Evolutionary conservation across 176 grass and related monocot species (phyloP), one percentile per base, ranked within the genome.

Genomic region (Elymus sibiricus): DNA sequence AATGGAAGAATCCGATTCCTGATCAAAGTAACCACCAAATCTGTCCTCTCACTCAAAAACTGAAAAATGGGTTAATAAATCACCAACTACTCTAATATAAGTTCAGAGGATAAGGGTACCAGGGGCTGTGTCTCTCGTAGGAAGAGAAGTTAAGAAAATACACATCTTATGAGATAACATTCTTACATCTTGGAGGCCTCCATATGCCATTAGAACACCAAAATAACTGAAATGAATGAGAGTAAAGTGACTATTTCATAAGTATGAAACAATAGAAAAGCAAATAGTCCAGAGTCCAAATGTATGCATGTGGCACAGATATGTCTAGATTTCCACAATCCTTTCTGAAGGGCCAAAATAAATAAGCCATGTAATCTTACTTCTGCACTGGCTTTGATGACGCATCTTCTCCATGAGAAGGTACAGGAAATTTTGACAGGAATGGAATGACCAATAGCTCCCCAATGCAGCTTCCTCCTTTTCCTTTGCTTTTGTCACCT

Each of bases 121-220:
- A 15, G n/a, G 14, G 24, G 25, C 25, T 74, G 71, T 29, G 25
- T 29, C 71, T 44, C 71, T 49, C 71, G 1, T 72, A 74, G 27
- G 24, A 49, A 73, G 37, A 46, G 46, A 40, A n/a, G 74, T 34
- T 64, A 5, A 40, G 4, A 61, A 86, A 85, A 15, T 15, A 73
- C 21, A 61, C 34, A 64, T 31, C 16, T 73, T 80, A 11, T 55
- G 38, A 37, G 49, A 16, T 75, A 76, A 70, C 79, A 77, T 90
- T 82, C 91, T 90, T 92, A 98, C 95, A 82, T 93, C 93, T 95
- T 93, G 92, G 31, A 98, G 89, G 69, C 95, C 90, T 86, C 93
- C 91, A 88, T 88, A 98, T 76, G 95, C 95, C 95, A 95, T 93
- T 77, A 98, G 87, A 86, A 93, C 93, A 2, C 92, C 95, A 38